phyloP scores from a whole-genome alignment of 805 yeast genomes.

The Candida loeiensis region DNA sequence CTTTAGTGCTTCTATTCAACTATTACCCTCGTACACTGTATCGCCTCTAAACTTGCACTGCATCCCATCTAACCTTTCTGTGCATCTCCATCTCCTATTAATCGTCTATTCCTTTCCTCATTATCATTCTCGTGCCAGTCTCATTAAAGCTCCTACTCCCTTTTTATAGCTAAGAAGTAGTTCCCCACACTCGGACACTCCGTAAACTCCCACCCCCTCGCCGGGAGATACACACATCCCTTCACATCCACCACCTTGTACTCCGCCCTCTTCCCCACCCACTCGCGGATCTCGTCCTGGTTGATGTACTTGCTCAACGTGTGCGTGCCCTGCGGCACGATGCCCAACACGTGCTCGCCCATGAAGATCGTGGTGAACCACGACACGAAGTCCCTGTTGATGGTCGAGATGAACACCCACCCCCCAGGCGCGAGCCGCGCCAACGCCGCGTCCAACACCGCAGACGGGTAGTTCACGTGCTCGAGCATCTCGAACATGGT shows the following conservation, averaged over 20 bases:
- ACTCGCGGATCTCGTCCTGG: slow-evolving; percentile 62
- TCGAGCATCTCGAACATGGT: slow-evolving; percentile 94
- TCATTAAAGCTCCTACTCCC: slow-evolving; percentile 16
- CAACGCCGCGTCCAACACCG: slow-evolving; percentile 66
- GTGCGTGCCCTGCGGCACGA: slow-evolving; percentile 94
- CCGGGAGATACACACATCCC: slow-evolving; percentile 83
- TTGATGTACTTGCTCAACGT: slow-evolving; percentile 82
- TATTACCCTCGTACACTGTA: too few species aligned
- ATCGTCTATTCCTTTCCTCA: background rate
- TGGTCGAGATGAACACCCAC: slow-evolving; percentile 81
- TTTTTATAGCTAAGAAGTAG: slow-evolving; percentile 82
- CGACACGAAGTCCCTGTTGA: slow-evolving; percentile 80
- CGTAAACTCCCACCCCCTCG: slow-evolving; percentile 80
- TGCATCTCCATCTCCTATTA: too few species aligned
- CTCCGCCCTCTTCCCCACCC: slow-evolving; percentile 47
- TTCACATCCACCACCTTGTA: slow-evolving; percentile 62
- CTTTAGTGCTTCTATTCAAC: too few species aligned
- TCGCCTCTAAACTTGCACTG: too few species aligned
- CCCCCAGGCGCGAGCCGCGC: slow-evolving; percentile 75
- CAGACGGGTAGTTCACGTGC: slow-evolving; percentile 84
- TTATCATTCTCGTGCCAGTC: too few species aligned
- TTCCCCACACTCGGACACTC: slow-evolving; percentile 64
- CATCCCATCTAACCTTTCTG: too few species aligned
- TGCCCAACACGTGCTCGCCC: slow-evolving; percentile 74
- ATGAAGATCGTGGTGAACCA: slow-evolving; percentile 91